Conservation (phyloP, 179 eudicot genomes). For the Nepenthes alata region DNA sequence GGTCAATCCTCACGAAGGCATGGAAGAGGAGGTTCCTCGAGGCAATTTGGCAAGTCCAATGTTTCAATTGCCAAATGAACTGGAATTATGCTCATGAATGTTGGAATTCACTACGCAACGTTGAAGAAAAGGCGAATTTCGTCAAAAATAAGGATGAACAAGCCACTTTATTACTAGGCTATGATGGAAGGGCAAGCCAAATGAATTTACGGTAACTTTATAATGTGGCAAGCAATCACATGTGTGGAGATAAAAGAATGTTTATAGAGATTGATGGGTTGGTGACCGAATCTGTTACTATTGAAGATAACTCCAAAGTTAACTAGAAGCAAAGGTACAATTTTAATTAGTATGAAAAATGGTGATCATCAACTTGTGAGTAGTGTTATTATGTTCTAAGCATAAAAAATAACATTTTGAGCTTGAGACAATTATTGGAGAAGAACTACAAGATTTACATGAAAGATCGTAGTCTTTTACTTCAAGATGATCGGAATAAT, state of each 20-base stretch:
- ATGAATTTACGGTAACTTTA: no score
- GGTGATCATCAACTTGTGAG: neutral
- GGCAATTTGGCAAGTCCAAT: no score
- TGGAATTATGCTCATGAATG: no score
- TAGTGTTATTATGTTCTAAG: constrained; percentile 1
- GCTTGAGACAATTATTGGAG: constrained; percentile 4
- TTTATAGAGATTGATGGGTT: constrained; percentile 2
- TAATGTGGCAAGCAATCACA: constrained; percentile 2
- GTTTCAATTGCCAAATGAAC: no score
- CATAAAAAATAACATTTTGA: neutral
- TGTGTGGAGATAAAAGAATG: constrained; percentile 5
- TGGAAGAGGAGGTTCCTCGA: no score
- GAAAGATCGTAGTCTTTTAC: neutral
- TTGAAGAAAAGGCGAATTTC: no score
- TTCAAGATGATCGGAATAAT: neutral
- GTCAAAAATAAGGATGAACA: no score
- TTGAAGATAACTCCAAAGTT: constrained; percentile 6
- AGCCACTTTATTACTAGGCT: no score
- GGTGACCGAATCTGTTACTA: neutral
- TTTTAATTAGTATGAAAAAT: constrained; percentile 1
- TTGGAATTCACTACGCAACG: no score
- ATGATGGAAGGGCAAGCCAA: no score
- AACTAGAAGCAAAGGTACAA: constrained; percentile 3
- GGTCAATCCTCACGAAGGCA: no score
- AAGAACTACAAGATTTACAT: constrained; percentile 2